Base-by-base conservation (phyloP, 208 protist species). In the Wallacemonas collosoma region DNA sequence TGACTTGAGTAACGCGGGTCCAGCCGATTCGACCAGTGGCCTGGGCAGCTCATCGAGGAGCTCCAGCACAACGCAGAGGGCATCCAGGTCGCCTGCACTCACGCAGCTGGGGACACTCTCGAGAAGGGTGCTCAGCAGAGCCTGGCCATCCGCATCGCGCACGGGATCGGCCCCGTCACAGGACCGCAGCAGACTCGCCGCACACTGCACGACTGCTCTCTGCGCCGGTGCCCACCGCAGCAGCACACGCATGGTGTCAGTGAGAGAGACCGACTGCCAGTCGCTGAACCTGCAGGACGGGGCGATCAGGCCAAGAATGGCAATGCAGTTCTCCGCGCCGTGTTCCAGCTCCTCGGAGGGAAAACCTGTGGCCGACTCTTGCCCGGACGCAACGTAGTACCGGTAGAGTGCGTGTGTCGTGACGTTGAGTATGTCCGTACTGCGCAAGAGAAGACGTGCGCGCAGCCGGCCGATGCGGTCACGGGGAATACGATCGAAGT, bases 401-500 rank as follows among this genome's bases (percentile, higher is more conserved):
- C 76, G 70, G 76, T 84, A 94, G 6, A 94, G 78, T 4, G 76
- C 74, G 41, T 85, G 63, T 39, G 77, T 90, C 8, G 79, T 60
- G 12, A 76, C 73, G 7, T 73, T 57, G 14, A 94, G 74, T 35
- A 94, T 58, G n/a, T 70, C 56, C 6, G 55, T 36, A 17, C 71
- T 72, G 57, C 69, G 73, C 35, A 41, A 62, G 6, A 67, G 41
- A 38, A 89, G 68, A 17, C 54, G 62, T 8, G 70, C 58, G 57
- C 80, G 83, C 47, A 89, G 64, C 6, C 2, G 41, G 12, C 77
- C 83, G 47, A 89, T 83, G 14, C 58, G 80, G 7, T 82, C 26
- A 2, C 83, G 68, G 2, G 90, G 88, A 43, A 95, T 80, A 26
- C 77, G 77, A 35, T 81, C 81, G 56, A 91, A 80, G 61, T 89